phyloP scores from a whole-genome alignment of 768 basidiomycete species.

The Termitomyces sp. region DNA sequence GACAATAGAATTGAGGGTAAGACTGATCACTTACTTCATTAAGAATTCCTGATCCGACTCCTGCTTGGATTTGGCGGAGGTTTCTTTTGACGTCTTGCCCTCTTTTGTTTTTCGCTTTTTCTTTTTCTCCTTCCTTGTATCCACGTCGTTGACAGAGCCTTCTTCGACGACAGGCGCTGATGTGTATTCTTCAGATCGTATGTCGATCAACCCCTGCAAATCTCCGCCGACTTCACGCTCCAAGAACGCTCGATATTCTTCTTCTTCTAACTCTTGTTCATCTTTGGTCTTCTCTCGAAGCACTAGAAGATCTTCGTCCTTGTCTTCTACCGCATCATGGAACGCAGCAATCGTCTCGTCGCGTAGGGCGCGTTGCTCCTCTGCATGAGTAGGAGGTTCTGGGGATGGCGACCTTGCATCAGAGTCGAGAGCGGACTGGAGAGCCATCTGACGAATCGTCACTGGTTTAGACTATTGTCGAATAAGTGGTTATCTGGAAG shows the following conservation, averaged over 20 bases:
- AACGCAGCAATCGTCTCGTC: constrained; percentile 86
- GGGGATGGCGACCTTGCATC: constrained; percentile 61
- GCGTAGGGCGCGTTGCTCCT: constrained; percentile 75
- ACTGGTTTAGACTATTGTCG: constrained; percentile 59
- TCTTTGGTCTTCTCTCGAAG: constrained; percentile 76
- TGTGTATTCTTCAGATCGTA: constrained; percentile 33
- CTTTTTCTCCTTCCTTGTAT: constrained; percentile 46
- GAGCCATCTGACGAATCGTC: constrained; percentile 69
- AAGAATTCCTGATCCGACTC: constrained; percentile 85
- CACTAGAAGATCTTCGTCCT: constrained; percentile 51
- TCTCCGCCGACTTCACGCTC: constrained; percentile 80
- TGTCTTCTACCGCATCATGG: constrained; percentile 40
- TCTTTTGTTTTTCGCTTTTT: constrained; percentile 32
- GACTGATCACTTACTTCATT: constrained; percentile 62
- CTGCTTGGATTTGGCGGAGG: constrained; percentile 39
- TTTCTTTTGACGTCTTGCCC: constrained; percentile 25
- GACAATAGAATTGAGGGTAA: not conserved
- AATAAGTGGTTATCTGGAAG: not conserved
- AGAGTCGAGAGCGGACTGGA: constrained; percentile 55
- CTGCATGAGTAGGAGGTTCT: constrained; percentile 50
- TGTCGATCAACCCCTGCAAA: constrained; percentile 59
- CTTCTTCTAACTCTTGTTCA: constrained; percentile 74
- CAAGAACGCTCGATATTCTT: constrained; percentile 82
- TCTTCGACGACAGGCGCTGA: constrained; percentile 9
- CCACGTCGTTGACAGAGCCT: constrained; percentile 25